Evolutionary conservation across 805 yeast genomes (phyloP).

Genomic region (Teunomyces barrocoloradensis): DNA sequence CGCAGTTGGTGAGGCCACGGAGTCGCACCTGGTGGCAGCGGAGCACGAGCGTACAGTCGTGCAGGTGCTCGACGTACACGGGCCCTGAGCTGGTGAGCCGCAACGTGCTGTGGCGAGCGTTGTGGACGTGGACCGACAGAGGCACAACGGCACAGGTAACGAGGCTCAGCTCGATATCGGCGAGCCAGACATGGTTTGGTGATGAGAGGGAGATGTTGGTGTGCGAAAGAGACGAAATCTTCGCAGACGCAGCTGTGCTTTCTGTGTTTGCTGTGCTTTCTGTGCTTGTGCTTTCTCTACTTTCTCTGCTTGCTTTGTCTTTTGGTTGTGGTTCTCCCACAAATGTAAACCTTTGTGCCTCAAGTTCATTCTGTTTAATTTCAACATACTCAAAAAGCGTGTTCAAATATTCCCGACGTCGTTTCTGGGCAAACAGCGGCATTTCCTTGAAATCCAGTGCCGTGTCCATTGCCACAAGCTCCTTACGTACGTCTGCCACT

Average conservation of each 20-base stretch:
- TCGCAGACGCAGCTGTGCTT: too few species aligned
- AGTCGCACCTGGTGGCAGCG: constrained; percentile 32
- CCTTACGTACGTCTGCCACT: constrained; percentile 4
- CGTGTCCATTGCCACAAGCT: constrained; percentile 10
- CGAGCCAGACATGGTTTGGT: constrained; percentile 12
- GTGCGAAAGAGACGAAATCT: neutral
- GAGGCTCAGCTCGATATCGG: constrained; percentile 9
- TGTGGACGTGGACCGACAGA: constrained; percentile 22
- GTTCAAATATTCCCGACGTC: constrained; percentile 15
- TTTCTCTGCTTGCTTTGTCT: too few species aligned
- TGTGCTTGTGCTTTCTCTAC: too few species aligned
- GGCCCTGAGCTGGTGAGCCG: constrained; percentile 27
- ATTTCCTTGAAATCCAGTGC: neutral
- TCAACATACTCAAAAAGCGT: constrained; percentile 21
- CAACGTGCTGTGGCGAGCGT: constrained; percentile 15
- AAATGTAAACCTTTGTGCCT: constrained; percentile 22
- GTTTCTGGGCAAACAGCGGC: constrained; percentile 21
- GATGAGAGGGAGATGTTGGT: neutral
- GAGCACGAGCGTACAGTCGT: constrained; percentile 15
- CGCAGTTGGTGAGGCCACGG: constrained; percentile 18
- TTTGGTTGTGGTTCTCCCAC: constrained; percentile 15
- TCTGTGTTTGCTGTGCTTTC: too few species aligned
- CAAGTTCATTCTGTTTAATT: constrained; percentile 12
- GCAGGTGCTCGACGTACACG: constrained; percentile 23
- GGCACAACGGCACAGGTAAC: constrained; percentile 5